These are phyloP conservation scores for Coleophoma eucalyptorum DNA, from an alignment of 2,329 filamentous ascomycete genomes.

Conservation along the genomic window DNA sequence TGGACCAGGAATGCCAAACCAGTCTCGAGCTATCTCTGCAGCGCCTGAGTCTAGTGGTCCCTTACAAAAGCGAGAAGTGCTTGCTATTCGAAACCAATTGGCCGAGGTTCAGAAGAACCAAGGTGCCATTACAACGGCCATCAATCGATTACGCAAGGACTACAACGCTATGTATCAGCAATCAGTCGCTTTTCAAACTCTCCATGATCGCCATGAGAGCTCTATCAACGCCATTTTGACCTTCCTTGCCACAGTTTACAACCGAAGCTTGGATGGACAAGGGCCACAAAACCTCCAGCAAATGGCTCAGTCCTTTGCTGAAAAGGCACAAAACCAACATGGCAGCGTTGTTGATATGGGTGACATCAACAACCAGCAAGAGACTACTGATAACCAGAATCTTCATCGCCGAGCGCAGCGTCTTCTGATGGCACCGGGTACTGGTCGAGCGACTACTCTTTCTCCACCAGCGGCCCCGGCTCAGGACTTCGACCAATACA, in stretches of 20 bases:
- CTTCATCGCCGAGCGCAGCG: conserved; percentile 24
- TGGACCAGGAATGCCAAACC: conserved; percentile 38
- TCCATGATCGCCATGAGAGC: conserved; percentile 95
- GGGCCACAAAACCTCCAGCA: conserved; percentile 76
- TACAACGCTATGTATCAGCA: conserved; percentile 87
- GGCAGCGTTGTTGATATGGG: conserved; percentile 59
- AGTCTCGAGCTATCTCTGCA: conserved; percentile 27
- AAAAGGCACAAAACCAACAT: conserved; percentile 48
- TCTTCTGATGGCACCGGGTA: conserved; percentile 26
- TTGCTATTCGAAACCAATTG: conserved; percentile 74
- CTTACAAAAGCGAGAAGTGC: conserved; percentile 68
- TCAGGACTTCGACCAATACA: conserved; percentile 24
- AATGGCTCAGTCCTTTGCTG: conserved; percentile 59
- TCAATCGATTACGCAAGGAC: conserved; percentile 75
- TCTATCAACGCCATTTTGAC: conserved; percentile 98
- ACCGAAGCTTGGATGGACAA: conserved; percentile 85
- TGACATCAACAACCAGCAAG: conserved; percentile 39
- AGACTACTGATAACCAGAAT: conserved; percentile 18
- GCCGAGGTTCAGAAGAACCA: conserved; percentile 82
- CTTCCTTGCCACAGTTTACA: conserved; percentile 94
- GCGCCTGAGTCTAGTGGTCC: conserved; percentile 37
- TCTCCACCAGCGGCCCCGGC: conserved; percentile 23
- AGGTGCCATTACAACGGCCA: conserved; percentile 77
- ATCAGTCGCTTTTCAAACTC: conserved; percentile 81
- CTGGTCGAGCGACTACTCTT: conserved; percentile 10